Percentiles rank a stretch among this genome's conserved stretches.
Evolutionary conservation across 1,284 basidiomycete species (phyloP).

Genomic region (Boletus semigastroideus): DNA sequence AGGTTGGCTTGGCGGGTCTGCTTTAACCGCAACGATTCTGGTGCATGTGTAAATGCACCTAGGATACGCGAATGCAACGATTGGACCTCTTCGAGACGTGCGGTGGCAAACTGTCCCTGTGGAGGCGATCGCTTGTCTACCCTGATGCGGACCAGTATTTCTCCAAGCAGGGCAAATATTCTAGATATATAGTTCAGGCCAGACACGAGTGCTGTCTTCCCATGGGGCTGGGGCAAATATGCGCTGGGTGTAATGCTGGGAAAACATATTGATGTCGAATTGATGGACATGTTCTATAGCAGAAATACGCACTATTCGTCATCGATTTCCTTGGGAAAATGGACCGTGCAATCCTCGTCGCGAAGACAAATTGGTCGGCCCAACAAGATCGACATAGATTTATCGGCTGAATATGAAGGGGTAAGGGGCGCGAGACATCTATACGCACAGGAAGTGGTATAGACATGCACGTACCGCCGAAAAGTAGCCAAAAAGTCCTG

Average conservation of each 20-base stretch:
- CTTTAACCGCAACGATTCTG: constrained; percentile 70
- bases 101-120: constrained; percentile 78
- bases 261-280: constrained; percentile 24
- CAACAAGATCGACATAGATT: constrained; percentile 82
- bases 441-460: constrained; percentile 5
- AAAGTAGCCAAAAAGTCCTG: constrained; percentile 82
- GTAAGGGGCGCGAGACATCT: neutral
- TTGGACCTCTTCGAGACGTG: constrained; percentile 75
- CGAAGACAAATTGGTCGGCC: constrained; percentile 79
- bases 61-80: constrained; percentile 73
- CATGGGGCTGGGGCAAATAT: constrained; percentile 79
- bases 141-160: constrained; percentile 80
- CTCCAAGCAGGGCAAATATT: constrained; percentile 79
- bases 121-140: constrained; percentile 83
- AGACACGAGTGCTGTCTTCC: constrained; percentile 78
- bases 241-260: constrained; percentile 74
- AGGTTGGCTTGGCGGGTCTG: constrained; percentile 47
- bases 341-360: constrained; percentile 84
- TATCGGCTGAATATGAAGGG: constrained; percentile 58
- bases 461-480: constrained; percentile 59
- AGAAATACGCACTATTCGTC: constrained; percentile 72
- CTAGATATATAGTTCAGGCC: constrained; percentile 85
- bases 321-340: constrained; percentile 82
- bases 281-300: constrained; percentile 32
- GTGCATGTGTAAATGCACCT: constrained; percentile 64